Conservation (phyloP, 768 basidiomycete genomes). For the Suillus placidus region DNA sequence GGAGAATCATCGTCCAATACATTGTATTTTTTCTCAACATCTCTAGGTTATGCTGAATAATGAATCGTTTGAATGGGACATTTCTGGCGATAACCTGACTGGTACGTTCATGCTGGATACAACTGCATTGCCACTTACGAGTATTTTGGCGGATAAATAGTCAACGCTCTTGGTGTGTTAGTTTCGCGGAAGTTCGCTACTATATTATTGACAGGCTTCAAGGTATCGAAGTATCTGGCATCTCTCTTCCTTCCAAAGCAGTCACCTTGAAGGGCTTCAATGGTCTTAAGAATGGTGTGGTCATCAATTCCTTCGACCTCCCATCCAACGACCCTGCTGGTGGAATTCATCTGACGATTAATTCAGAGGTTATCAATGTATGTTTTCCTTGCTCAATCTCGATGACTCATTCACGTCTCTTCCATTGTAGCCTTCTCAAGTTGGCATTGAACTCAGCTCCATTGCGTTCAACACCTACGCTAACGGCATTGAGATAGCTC, state of each 20-base stretch:
- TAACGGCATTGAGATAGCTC: slow-evolving; percentile 57
- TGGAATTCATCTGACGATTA: slow-evolving; percentile 67
- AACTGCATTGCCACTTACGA: slow-evolving; percentile 11
- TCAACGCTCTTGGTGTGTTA: slow-evolving; percentile 55
- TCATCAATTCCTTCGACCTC: slow-evolving; percentile 68
- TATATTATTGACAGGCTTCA: not conserved
- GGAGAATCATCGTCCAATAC: not conserved
- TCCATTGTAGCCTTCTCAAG: slow-evolving; percentile 63
- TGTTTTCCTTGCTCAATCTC: slow-evolving; percentile 21
- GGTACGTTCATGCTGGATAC: slow-evolving; percentile 37
- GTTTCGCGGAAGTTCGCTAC: not conserved
- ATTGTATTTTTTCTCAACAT: not conserved
- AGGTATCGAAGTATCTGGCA: slow-evolving; percentile 62
- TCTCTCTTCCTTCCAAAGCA: slow-evolving; percentile 55
- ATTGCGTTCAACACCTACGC: slow-evolving; percentile 65
- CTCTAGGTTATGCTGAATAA: slow-evolving; percentile 56
- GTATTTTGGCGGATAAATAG: slow-evolving; percentile 31
- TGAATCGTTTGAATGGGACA: slow-evolving; percentile 71
- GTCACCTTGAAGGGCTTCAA: slow-evolving; percentile 74
- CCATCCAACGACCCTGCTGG: slow-evolving; percentile 72
- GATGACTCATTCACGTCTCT: slow-evolving; percentile 13
- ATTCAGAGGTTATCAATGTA: slow-evolving; percentile 63
- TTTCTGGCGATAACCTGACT: slow-evolving; percentile 63
- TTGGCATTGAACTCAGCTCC: slow-evolving; percentile 64
- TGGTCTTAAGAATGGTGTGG: slow-evolving; percentile 62